Conservation (phyloP, 1,284 basidiomycete genomes). For the Moesziomyces sp. region DNA sequence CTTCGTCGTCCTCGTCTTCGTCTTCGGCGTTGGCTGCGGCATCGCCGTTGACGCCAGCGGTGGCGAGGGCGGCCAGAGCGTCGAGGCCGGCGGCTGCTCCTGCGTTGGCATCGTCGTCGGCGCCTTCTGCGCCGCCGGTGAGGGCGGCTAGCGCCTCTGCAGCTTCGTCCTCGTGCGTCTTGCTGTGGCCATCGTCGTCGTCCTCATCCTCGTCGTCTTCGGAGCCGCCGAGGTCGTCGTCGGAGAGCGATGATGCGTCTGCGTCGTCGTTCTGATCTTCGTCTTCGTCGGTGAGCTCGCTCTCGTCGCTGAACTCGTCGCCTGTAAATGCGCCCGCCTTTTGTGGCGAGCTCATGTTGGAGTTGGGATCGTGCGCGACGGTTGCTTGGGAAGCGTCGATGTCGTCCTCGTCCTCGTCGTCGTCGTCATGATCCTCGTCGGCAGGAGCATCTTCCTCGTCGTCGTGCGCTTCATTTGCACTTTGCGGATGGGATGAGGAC, state of each 20-base stretch:
- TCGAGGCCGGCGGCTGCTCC: conserved; percentile 50
- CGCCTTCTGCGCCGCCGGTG: conserved; percentile 35
- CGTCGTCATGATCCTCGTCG: conserved; percentile 6
- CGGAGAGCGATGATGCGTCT: conserved; percentile 39
- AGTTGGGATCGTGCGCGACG: conserved; percentile 35
- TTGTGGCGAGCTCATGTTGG: conserved; percentile 47
- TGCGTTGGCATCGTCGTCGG: conserved; percentile 12
- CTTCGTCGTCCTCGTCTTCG: conserved; percentile 30
- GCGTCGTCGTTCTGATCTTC: conserved; percentile 49
- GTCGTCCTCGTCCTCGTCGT: conserved; percentile 12
- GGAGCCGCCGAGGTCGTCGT: conserved; percentile 44
- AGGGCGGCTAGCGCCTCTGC: conserved; percentile 55
- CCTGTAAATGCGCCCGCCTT: conserved; percentile 49
- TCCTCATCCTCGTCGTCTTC: conserved; percentile 49
- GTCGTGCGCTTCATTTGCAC: conserved; percentile 7
- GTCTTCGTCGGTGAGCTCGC: conserved; percentile 57
- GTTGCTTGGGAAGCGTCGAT: conserved; percentile 27
- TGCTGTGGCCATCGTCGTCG: conserved; percentile 24
- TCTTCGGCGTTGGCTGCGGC: conserved; percentile 13
- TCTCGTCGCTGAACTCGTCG: conserved; percentile 59
- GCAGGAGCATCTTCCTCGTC: conserved; percentile 1
- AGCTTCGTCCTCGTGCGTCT: conserved; percentile 55
- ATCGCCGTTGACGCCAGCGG: conserved; percentile 17
- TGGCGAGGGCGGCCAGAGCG: conserved; percentile 57
- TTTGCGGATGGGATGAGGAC: conserved; percentile 6